Evolutionary conservation across 805 yeast genomes (phyloP).

Genomic region (Teunomyces aglyptinius): DNA sequence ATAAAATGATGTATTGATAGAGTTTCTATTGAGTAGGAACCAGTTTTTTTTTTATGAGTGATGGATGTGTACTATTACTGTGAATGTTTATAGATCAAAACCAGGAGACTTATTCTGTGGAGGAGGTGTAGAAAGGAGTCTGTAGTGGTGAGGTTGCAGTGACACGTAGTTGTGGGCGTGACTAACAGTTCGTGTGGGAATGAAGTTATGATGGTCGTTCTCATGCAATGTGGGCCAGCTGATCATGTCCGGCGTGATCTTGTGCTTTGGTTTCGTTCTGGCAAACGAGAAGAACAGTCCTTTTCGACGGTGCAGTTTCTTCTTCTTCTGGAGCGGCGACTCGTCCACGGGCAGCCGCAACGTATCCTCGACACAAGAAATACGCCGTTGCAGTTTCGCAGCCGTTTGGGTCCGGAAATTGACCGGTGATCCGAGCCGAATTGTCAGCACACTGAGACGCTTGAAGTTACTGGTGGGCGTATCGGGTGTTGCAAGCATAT

Average conservation of each 20-base stretch:
- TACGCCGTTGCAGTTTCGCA: not conserved
- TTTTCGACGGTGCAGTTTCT: not conserved
- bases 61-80: constrained; percentile 2
- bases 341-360: not conserved
- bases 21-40: constrained; percentile 3
- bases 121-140: not conserved
- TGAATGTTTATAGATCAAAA: constrained; percentile 2
- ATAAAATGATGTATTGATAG: not conserved
- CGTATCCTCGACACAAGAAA: not conserved
- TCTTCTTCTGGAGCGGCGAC: not conserved
- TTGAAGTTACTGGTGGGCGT: not conserved
- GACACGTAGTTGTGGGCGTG: not conserved
- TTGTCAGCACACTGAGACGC: not conserved
- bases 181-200: not conserved
- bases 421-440: not conserved
- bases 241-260: not conserved
- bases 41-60: not conserved
- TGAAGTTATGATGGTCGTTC: not conserved
- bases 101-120: not conserved
- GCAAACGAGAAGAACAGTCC: not conserved
- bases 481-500: not conserved
- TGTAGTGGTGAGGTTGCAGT: not conserved
- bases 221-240: not conserved
- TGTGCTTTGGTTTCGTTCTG: not conserved
- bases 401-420: not conserved